Evolutionary conservation across 805 yeast genomes (phyloP).

Genomic region (Kregervanrija fluxuum): DNA sequence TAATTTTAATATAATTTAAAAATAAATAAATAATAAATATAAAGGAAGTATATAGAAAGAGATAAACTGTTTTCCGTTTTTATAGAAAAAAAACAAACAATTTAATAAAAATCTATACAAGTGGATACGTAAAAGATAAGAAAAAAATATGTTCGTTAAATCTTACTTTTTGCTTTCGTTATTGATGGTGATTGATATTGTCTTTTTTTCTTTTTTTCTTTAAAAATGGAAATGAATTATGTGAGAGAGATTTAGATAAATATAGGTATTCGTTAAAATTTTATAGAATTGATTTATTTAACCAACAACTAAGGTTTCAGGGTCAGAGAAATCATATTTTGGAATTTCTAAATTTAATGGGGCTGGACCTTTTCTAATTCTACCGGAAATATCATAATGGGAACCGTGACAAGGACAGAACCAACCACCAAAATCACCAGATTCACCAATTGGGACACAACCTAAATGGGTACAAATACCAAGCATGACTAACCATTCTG

Average conservation of each 20-base stretch:
- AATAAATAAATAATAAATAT: constrained; percentile 3
- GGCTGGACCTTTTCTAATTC: constrained; percentile 99
- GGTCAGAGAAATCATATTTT: constrained; percentile 71
- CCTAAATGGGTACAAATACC: constrained; percentile 99
- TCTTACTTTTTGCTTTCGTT: background rate
- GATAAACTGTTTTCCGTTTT: background rate
- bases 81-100: background rate
- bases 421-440: constrained; percentile 99
- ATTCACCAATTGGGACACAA: constrained; percentile 99
- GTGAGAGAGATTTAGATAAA: background rate
- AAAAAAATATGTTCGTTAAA: too few species aligned
- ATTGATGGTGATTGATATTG: constrained; percentile 1
- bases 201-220: constrained; percentile 2
- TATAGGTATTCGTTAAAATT: constrained; percentile 8
- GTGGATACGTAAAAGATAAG: too few species aligned
- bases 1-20: background rate
- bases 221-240: background rate
- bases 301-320: constrained; percentile 83
- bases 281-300: constrained; percentile 30
- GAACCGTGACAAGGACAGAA: constrained; percentile 99
- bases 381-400: constrained; percentile 99
- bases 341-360: constrained; percentile 98
- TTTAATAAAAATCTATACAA: too few species aligned
- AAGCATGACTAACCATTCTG: constrained; percentile 98
- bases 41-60: background rate